These are phyloP conservation scores for Beta lomatogona DNA, from an alignment of 179 eudicot genomes.

Conservation along the genomic window DNA sequence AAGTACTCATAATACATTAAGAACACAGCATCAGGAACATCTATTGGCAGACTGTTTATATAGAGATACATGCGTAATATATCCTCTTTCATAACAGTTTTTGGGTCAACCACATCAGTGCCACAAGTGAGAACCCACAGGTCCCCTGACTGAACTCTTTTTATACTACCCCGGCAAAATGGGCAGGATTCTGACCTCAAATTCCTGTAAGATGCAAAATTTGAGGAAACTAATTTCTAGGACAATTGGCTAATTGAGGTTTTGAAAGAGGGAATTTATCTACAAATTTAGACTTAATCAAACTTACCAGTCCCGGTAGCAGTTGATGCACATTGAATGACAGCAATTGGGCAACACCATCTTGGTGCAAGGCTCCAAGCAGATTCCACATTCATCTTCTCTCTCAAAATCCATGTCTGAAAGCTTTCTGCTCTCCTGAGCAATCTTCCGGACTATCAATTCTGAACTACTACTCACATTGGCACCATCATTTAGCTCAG, in stretches of 20 bases:
- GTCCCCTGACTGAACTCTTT: slow-evolving; percentile 82
- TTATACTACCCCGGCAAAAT: slow-evolving; percentile 89
- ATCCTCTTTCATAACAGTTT: slow-evolving; percentile 70
- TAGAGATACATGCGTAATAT: slow-evolving; percentile 71
- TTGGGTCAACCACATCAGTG: slow-evolving; percentile 72
- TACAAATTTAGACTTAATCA: neutral
- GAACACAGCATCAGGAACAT: slow-evolving; percentile 71
- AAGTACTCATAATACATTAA: slow-evolving; percentile 84
- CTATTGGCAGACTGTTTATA: slow-evolving; percentile 76
- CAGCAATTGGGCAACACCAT: slow-evolving; percentile 72
- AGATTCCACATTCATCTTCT: slow-evolving; percentile 82
- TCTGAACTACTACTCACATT: slow-evolving; percentile 26
- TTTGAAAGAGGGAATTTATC: neutral
- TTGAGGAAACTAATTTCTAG: neutral
- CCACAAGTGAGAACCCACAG: slow-evolving; percentile 86
- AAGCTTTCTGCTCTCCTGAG: slow-evolving; percentile 38
- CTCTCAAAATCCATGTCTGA: slow-evolving; percentile 55
- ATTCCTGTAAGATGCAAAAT: slow-evolving; percentile 54
- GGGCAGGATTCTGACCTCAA: slow-evolving; percentile 90
- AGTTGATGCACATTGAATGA: slow-evolving; percentile 80
- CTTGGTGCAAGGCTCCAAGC: slow-evolving; percentile 72
- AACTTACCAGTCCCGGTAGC: slow-evolving; percentile 69
- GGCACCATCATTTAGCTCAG: slow-evolving; percentile 39
- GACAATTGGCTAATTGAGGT: neutral
- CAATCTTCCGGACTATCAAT: slow-evolving; percentile 27